Base-by-base conservation (phyloP, 805 yeast species). In the Cyberlindnera galapagoensis region DNA sequence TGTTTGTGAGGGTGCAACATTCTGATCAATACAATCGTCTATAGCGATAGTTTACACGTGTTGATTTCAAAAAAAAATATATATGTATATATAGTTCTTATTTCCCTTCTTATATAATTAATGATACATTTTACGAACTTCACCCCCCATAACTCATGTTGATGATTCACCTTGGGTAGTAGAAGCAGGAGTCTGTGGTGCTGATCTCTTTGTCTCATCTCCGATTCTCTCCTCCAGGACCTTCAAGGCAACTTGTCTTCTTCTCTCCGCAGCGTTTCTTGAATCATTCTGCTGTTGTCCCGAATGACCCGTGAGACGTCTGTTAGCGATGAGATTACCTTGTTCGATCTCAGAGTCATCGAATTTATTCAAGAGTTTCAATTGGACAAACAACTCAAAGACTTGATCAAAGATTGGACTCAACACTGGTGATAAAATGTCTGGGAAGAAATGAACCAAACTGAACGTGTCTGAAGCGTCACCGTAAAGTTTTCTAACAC, bases 391-490 rank as follows among this genome's bases (percentile, higher is more conserved):
- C 2, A 64, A 21, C 33, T 60, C 56, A 43, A 65, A 73, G 16
- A 59, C 35, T 5, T 49, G 52, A 26, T 71, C 54, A 39, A 78
- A 76, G 0, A 76, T 45, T 2, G 76, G 73, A 21, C 63, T 61
- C 29, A 85, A 52, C 17, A 68, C 40, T 3, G 74, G 71, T 34
- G 74, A 73, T 3, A 70, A 21, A 2, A 70, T 52, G 29, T 67
- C 74, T 1, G 97, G 97, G 74, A 88, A 88, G 54, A 88, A 85
- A 46, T 80, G 80, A 20, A 79, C 77, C 40, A 88, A 67, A 34
- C 83, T 76, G 63, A 88, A 88, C 1, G 90, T 81, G 44, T 88
- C 96, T 0, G 92, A 78, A 0, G 96, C 94, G 55, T 87, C 96
- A 23, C 97, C 96, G 18, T 70, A 56, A 9, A 77, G 59, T 16